These are phyloP conservation scores for Fraxinus greggii DNA, from an alignment of 305 asterid genomes.

Conservation along the genomic window DNA sequence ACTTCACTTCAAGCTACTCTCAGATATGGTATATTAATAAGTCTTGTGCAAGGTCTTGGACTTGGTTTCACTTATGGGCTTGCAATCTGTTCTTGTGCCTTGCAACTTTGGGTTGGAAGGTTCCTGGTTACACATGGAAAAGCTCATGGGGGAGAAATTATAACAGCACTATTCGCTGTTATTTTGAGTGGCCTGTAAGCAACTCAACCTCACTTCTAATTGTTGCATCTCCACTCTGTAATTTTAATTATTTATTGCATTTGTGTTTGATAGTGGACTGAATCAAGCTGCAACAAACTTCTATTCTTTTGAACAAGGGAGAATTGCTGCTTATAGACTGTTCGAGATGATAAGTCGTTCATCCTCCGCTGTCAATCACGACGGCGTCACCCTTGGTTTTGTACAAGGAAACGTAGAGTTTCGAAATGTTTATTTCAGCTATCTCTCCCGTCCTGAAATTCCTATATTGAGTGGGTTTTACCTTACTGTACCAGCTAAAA, in stretches of 20 bases:
- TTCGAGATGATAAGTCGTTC: conserved; percentile 98
- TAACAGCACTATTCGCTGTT: conserved; percentile 91
- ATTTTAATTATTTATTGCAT: conserved; percentile 18
- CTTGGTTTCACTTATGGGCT: conserved; percentile 99
- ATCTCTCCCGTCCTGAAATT: conserved; percentile 96
- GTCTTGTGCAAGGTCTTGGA: conserved; percentile 99
- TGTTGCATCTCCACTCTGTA: conserved; percentile 18
- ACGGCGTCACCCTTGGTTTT: conserved; percentile 77
- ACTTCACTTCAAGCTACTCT: conserved; percentile 97
- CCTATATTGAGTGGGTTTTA: conserved; percentile 98
- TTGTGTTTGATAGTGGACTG: conserved; percentile 66
- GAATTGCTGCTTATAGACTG: conserved; percentile 98
- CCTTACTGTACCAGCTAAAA: conserved; percentile 94
- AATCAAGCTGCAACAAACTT: conserved; percentile 99
- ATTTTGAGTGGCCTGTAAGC: conserved; percentile 99
- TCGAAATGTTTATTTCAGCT: conserved; percentile 97
- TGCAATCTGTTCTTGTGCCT: conserved; percentile 97
- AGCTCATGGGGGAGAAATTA: conserved; percentile 93
- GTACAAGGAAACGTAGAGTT: conserved; percentile 98
- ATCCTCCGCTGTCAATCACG: conserved; percentile 74
- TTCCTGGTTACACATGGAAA: conserved; percentile 64
- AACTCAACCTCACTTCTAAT: conserved; percentile 29
- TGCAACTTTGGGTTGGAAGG: conserved; percentile 99
- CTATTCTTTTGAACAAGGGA: conserved; percentile 98
- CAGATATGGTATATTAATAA: conserved; percentile 95